phyloP scores from a whole-genome alignment of 805 yeast genomes.

The Blastobotrys chiropterorum region DNA sequence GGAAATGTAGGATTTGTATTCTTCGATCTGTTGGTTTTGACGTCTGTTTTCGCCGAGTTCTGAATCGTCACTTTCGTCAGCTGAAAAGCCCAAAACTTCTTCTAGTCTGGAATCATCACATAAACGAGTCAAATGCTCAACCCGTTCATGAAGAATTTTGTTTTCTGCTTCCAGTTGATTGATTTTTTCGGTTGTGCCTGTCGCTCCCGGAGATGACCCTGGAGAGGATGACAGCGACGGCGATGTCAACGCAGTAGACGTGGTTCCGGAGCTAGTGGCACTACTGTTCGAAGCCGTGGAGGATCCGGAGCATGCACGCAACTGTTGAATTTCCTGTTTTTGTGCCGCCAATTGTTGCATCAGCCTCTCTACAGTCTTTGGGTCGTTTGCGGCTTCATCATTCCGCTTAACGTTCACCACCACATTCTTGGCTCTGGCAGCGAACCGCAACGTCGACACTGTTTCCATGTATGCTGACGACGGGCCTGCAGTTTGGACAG shows the following conservation, averaged over 20 bases:
- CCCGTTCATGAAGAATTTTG: slow-evolving; percentile 53
- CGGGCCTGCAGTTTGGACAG: slow-evolving; percentile 60
- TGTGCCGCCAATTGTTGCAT: slow-evolving; percentile 56
- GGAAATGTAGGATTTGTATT: slow-evolving; percentile 45
- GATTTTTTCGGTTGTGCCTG: slow-evolving; percentile 27
- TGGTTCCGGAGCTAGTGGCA: slow-evolving; percentile 10
- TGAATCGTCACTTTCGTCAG: slow-evolving; percentile 27
- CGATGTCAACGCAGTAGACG: slow-evolving; percentile 1
- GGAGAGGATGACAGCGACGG: slow-evolving; percentile 6
- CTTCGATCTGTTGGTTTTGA: slow-evolving; percentile 28
- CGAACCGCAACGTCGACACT: slow-evolving; percentile 80
- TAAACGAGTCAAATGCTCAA: slow-evolving; percentile 63
- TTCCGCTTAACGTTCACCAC: slow-evolving; percentile 55
- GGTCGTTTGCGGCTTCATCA: slow-evolving; percentile 35
- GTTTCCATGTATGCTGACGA: slow-evolving; percentile 63
- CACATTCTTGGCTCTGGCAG: slow-evolving; percentile 87
- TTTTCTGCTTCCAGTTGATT: slow-evolving; percentile 56
- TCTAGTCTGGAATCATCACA: slow-evolving; percentile 41
- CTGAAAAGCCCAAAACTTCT: slow-evolving; percentile 44
- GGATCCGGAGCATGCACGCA: slow-evolving; percentile 17
- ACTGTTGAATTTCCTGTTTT: slow-evolving; percentile 42
- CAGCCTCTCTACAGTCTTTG: slow-evolving; percentile 48
- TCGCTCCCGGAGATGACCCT: not conserved
- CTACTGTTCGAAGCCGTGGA: slow-evolving; percentile 5
- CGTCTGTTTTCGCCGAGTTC: not conserved